Base-by-base conservation (phyloP, 345 rosid species). In the Laguncularia racemosa region DNA sequence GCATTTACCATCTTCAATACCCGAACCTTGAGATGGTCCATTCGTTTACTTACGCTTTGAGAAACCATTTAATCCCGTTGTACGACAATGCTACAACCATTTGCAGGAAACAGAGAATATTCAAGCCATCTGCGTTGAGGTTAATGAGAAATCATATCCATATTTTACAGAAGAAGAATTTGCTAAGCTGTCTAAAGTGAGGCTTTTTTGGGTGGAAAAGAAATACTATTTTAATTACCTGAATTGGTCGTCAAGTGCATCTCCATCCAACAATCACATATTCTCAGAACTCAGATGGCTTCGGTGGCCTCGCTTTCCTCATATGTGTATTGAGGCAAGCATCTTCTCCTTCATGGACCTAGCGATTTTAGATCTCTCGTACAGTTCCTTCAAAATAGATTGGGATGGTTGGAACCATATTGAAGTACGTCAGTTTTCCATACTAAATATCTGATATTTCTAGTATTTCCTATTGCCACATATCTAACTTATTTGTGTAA, bases 361-460 rank as follows among this genome's bases (percentile, higher is more conserved):
- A 13, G 44, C 18, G 8, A 55, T 55, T 55, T 46, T 55, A 1
- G 58, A 55, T 18, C 58, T 55, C 12, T 55, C 58, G 1, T n/a
- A 15, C 8, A 55, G 58, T 6, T n/a, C 14, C 11, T 16, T 55
- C 18, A 55, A 10, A 0, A 15, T 16, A 2, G 16, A 33, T 12
- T 55, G 58, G 58, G 20, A 16, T 19, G 58, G 58, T 13, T 55
- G 58, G 58, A 38, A 23, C 21, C 16, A 55, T 14, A 17, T 55
- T 12, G 17, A 55, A 46, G 58, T 55, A 55, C 15, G 19, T 26
- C 10, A 33, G 9, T 33, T 33, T 2, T 33, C 33, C 9, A 20
- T 28, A 12, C 2, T 28, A 53, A 40, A 53, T 11, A 53, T 8
- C 10, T 16, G 14, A 2, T 10, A 13, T 21, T n/a, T 33, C 19